Evolutionary conservation across 176 grass and related monocot genomes (phyloP), one percentile per base, ranked within the genome.

Genomic region (Oryza meridionalis): DNA sequence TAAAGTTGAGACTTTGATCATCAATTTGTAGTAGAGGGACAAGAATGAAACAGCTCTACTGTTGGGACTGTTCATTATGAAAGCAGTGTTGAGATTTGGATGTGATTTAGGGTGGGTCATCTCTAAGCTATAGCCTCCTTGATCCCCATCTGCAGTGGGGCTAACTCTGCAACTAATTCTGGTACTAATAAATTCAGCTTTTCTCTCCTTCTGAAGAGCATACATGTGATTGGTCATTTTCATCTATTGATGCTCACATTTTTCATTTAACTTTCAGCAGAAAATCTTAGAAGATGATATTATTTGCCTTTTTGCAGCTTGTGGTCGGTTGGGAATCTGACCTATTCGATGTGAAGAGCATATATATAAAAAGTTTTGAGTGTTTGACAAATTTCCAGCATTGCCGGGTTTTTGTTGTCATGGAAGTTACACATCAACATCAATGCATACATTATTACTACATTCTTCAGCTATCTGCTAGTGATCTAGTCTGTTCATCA

Each of bases 211-310:
- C 17, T 42, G 35, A 40, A 42, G 7, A 40, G 67, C 67, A 40
- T 42, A 11, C 58, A 22, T 62, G 3, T 24, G 58, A 62, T 0
- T 24, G 58, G 19, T 9, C 55, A n/a, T 59, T 59, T 59, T 59
- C 55, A 59, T 59, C 55, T 59, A 9, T 1, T 59, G 55, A 59
- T 59, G 21, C 55, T 2, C 55, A 9, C 7, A 59, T 7, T 19
- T 55, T 55, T 55, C 55, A 59, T 59, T 59, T 59, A 59, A 59
- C 55, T 59, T 22, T 62, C n/a, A 62, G 58, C 58, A 62, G n/a
- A 24, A n/a, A 22, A 62, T 62, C 21, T 62, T 62, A 24, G 58
- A n/a, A 58, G 21, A 24, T 62, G 7, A 55, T 11, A 16, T 51
- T 58, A 10, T 24, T 11, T 62, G 21, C 16, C 21, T 24, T 62